Evolutionary conservation across 2,329 filamentous ascomycete genomes (phyloP), one percentile per base, ranked within the genome.

Genomic region (Ophiostoma australiae): DNA sequence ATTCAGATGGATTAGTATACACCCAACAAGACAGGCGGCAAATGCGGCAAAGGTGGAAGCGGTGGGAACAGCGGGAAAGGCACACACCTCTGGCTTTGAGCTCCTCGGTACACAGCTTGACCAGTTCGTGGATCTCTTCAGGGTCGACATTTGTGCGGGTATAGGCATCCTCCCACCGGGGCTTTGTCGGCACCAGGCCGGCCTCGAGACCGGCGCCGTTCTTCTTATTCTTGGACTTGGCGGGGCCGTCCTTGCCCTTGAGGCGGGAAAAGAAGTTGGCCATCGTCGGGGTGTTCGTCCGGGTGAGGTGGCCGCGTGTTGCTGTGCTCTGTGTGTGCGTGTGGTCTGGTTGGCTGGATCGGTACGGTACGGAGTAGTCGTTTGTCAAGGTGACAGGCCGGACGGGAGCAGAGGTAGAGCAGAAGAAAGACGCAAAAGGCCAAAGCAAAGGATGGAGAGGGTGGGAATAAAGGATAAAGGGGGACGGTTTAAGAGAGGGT

Each of bases 71-170:
- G 27, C 27, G 27, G 20, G 44, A n/a, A 17, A n/a, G 44, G 17
- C 73, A 81, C 87, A 76, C 88, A 97, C 94, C 94, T 91, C 94
- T 88, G 73, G 91, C 90, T 83, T 98, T 99, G 80, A 99, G 87
- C 82, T 99, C 95, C 71, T 89, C 86, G 13, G 94, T 96, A 82
- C 93, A 97, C 75, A 89, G 88, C 78, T 89, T 87, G 69, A 98
- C 84, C 73, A 99, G 83, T 78, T 97, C 93, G 77, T 94, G 90
- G 67, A 99, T 89, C 82, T 99, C 95, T 75, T 97, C 93, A 5
- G 94, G 91, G 70, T 92, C 90, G 75, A 99, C 90, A 67, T 89
- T 87, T 70, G 86, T 91, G 77, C 94, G 90, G 73, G 89, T 86
- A 88, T 93, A 99, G 74, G 93, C 91, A 79, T 97, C 91, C 73